These are phyloP conservation scores for Rhodofomes roseus DNA, from an alignment of 1,284 basidiomycete species.

Conservation along the genomic window DNA sequence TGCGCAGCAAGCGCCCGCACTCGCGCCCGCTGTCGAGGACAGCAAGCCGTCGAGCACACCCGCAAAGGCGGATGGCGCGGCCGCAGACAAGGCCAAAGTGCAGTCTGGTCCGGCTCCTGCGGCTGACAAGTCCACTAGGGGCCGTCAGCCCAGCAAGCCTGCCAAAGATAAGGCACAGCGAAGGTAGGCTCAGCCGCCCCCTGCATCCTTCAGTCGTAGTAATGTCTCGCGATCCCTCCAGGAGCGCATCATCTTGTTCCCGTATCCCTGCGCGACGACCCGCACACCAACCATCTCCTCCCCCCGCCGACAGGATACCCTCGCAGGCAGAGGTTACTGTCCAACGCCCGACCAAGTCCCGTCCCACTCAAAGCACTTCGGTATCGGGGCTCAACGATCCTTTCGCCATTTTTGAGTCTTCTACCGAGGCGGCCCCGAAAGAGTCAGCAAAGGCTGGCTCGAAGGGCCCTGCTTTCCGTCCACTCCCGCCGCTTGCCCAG, in stretches of 20 bases:
- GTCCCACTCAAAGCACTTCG: neutral
- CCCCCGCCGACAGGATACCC: constrained; percentile 40
- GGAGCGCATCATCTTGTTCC: constrained; percentile 45
- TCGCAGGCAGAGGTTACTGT: constrained; percentile 59
- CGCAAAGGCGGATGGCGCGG: constrained; percentile 20
- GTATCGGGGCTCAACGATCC: constrained; percentile 47
- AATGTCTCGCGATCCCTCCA: constrained; percentile 18
- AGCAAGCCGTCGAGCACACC: constrained; percentile 17
- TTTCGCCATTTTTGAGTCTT: constrained; percentile 38
- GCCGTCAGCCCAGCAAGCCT: constrained; percentile 30
- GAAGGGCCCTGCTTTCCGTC: constrained; percentile 28
- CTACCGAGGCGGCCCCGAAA: constrained; percentile 15
- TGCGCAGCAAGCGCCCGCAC: constrained; percentile 20
- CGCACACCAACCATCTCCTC: constrained; percentile 55
- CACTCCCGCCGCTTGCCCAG: constrained; percentile 39
- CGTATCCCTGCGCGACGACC: constrained; percentile 43
- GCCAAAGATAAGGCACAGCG: constrained; percentile 29
- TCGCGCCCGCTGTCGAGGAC: constrained; percentile 28
- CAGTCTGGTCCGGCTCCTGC: constrained; percentile 5
- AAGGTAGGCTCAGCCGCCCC: constrained; percentile 22
- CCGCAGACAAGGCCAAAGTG: constrained; percentile 12
- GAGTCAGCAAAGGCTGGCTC: constrained; percentile 21
- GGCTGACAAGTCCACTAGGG: constrained; percentile 28
- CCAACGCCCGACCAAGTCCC: constrained; percentile 25
- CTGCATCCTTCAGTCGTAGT: constrained; percentile 9